These are phyloP conservation scores for Mycena leptocephala DNA, from an alignment of 768 basidiomycete species.

Conservation along the genomic window DNA sequence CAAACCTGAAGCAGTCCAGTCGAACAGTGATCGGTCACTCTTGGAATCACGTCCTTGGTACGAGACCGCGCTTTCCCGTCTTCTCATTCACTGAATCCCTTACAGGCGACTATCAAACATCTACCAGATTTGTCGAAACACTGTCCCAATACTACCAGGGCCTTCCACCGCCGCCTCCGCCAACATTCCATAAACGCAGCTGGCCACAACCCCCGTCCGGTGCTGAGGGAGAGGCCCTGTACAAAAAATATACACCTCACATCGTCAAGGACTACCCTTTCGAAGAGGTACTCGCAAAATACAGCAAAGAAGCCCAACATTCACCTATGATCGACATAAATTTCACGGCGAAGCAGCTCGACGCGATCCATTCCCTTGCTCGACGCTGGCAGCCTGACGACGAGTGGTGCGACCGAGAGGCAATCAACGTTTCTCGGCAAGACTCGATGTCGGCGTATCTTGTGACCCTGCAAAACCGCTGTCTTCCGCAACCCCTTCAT, in stretches of 20 bases:
- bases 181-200: neutral
- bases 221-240: neutral
- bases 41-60: neutral
- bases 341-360: neutral
- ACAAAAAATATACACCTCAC: neutral
- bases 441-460: neutral
- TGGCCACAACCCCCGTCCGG: neutral
- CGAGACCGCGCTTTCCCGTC: neutral
- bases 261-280: neutral
- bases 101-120: neutral
- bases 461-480: conserved; percentile 1
- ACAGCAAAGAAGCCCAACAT: neutral
- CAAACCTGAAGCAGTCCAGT: neutral
- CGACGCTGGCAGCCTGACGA: neutral
- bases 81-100: neutral
- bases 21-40: neutral
- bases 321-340: neutral
- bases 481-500: neutral
- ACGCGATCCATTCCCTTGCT: neutral
- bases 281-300: neutral
- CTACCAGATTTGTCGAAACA: neutral
- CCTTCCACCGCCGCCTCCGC: neutral
- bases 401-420: neutral
- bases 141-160: neutral
- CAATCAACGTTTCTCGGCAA: neutral